A percentile compares a stretch with the other conserved stretches of the same genome.
Evolutionary conservation across 352 stramenopile genomes (phyloP).

Genomic region (Halophytophthora batemanensis): DNA sequence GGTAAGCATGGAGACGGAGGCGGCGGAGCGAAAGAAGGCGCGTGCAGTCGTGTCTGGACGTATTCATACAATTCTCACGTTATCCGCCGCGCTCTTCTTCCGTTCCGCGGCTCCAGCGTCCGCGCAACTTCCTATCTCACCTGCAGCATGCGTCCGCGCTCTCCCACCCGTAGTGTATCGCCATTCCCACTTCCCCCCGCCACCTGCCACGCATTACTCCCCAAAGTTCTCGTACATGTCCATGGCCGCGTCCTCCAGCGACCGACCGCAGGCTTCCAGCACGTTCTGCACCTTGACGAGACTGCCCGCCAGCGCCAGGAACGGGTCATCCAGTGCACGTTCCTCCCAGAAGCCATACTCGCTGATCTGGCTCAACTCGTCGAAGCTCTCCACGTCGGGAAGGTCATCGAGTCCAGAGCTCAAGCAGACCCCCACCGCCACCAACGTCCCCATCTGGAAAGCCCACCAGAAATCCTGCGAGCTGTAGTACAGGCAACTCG

Average conservation of each 20-base stretch:
- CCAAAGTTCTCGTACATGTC: slow-evolving; percentile 71
- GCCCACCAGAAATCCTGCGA: slow-evolving; percentile 48
- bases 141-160: slow-evolving; percentile 1
- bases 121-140: no score
- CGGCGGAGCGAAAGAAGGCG: no score
- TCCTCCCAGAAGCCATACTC: slow-evolving; percentile 63
- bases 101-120: no score
- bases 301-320: slow-evolving; percentile 36
- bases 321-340: slow-evolving; percentile 36
- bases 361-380: slow-evolving; percentile 25
- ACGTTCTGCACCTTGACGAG: slow-evolving; percentile 45
- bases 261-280: slow-evolving; percentile 14
- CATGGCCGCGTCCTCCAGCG: slow-evolving; percentile 48
- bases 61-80: no score
- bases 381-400: slow-evolving; percentile 44
- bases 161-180: slow-evolving; percentile 1
- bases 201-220: slow-evolving; percentile 26
- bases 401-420: slow-evolving; percentile 57
- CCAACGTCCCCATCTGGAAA: slow-evolving; percentile 52
- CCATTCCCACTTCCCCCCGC: neutral
- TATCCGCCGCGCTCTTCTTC: no score
- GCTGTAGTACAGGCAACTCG: slow-evolving; percentile 56
- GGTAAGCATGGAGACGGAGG: no score
- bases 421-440: slow-evolving; percentile 49
- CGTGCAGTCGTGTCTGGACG: no score